Conservation (phyloP, 805 yeast species). For the Priceomyces fermenticarens region DNA sequence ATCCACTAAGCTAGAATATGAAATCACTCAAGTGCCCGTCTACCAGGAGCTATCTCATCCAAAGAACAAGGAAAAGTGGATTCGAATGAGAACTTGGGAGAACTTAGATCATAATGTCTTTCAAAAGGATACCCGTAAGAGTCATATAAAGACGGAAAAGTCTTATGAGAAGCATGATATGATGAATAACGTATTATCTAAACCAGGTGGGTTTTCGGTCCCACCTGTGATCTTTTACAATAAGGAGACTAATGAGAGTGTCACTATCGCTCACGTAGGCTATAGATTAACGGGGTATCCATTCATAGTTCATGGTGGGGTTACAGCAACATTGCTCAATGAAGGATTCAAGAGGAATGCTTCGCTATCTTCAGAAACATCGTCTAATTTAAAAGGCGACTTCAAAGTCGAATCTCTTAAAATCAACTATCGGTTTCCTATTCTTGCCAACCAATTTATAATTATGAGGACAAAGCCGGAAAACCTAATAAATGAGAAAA, state of each 20-base stretch:
- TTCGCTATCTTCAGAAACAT: conserved; percentile 32
- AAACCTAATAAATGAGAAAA: conserved; percentile 24
- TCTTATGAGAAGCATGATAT: conserved; percentile 19
- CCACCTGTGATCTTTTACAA: conserved; percentile 69
- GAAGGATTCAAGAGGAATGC: conserved; percentile 65
- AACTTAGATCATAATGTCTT: conserved; percentile 36
- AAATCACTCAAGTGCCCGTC: conserved; percentile 48
- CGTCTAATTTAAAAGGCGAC: conserved; percentile 38
- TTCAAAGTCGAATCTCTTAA: conserved; percentile 48
- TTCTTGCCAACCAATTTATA: conserved; percentile 74
- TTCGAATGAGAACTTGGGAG: conserved; percentile 42
- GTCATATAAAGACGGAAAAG: conserved; percentile 8
- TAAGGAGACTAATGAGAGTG: conserved; percentile 51
- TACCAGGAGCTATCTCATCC: conserved; percentile 46
- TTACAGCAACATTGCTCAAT: conserved; percentile 75
- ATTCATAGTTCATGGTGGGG: conserved; percentile 84
- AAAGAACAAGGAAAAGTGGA: conserved; percentile 47
- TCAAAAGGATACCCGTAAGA: conserved; percentile 16
- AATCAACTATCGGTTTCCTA: conserved; percentile 63
- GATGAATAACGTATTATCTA: conserved; percentile 48
- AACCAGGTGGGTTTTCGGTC: conserved; percentile 78
- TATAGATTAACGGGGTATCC: conserved; percentile 83
- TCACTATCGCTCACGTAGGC: conserved; percentile 74
- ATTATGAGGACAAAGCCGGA: conserved; percentile 51
- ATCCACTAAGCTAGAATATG: conserved; percentile 41